These are phyloP conservation scores for Solanum bukasovii DNA, from an alignment of 257 asterid species.

Conservation along the genomic window DNA sequence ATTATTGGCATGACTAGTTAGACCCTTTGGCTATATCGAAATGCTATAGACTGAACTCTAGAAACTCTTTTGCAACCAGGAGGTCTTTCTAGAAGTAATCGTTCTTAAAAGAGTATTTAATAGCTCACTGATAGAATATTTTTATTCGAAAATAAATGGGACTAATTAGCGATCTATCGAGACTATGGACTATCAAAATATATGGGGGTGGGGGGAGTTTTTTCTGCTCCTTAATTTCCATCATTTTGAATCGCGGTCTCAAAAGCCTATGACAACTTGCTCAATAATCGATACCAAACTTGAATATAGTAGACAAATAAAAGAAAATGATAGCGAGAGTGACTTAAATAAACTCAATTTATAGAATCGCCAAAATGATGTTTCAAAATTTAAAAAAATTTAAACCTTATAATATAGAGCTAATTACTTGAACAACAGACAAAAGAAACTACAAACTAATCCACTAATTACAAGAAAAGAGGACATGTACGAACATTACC, in stretches of 20 bases:
- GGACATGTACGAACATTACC: background rate
- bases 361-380: background rate
- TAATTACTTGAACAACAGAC: background rate
- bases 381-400: background rate
- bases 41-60: background rate
- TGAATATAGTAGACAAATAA: background rate
- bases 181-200: background rate
- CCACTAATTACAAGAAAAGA: background rate
- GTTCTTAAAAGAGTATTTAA: background rate
- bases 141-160: background rate
- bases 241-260: background rate
- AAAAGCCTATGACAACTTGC: background rate
- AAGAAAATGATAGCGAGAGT: background rate
- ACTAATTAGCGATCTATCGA: background rate
- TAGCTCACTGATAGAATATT: background rate
- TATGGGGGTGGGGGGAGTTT: no score
- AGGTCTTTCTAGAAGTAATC: background rate
- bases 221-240: no score
- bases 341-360: background rate
- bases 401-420: background rate
- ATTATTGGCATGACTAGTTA: background rate
- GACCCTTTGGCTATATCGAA: background rate
- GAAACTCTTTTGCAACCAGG: background rate
- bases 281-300: background rate
- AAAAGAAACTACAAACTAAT: background rate